These are phyloP conservation scores for Astrothelium subdiscretum DNA, from an alignment of 495 filamentous ascomycete species.

Conservation along the genomic window DNA sequence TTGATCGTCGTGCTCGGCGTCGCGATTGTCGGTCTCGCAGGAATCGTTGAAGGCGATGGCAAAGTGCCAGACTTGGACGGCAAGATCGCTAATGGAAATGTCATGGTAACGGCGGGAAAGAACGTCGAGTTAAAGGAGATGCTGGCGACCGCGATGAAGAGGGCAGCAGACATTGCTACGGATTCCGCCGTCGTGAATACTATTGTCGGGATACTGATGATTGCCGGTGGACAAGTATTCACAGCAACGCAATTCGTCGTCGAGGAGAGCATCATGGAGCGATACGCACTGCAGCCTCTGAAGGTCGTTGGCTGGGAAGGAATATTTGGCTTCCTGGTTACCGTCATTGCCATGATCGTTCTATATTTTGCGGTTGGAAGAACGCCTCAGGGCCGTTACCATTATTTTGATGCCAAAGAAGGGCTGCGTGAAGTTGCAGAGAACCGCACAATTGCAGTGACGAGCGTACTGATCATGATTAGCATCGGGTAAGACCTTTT, in stretches of 20 bases:
- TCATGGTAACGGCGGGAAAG: neutral
- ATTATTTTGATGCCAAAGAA: conserved; percentile 82
- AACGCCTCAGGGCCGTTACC: conserved; percentile 60
- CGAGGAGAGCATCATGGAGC: conserved; percentile 88
- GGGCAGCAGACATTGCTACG: conserved; percentile 3
- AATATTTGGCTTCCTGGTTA: conserved; percentile 79
- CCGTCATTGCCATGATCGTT: conserved; percentile 64
- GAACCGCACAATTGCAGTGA: conserved; percentile 56
- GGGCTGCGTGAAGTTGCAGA: conserved; percentile 66
- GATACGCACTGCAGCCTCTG: conserved; percentile 78
- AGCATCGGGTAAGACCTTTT: conserved; percentile 70
- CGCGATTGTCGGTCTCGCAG: conserved; percentile 78
- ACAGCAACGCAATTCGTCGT: conserved; percentile 92
- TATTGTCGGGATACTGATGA: conserved; percentile 72
- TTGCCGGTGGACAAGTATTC: conserved; percentile 90
- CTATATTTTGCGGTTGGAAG: conserved; percentile 65
- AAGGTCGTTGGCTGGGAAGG: conserved; percentile 95
- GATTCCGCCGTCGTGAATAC: conserved; percentile 51
- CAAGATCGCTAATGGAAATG: conserved; percentile 1
- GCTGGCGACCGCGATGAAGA: neutral
- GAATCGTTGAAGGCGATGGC: conserved; percentile 55
- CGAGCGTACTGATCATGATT: conserved; percentile 85
- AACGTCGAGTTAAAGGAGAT: neutral
- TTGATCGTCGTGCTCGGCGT: conserved; percentile 81
- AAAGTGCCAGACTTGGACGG: conserved; percentile 10